These are phyloP conservation scores for Sporisorium iseilematis-ciliati DNA, from an alignment of 1,284 basidiomycete species.

Conservation along the genomic window DNA sequence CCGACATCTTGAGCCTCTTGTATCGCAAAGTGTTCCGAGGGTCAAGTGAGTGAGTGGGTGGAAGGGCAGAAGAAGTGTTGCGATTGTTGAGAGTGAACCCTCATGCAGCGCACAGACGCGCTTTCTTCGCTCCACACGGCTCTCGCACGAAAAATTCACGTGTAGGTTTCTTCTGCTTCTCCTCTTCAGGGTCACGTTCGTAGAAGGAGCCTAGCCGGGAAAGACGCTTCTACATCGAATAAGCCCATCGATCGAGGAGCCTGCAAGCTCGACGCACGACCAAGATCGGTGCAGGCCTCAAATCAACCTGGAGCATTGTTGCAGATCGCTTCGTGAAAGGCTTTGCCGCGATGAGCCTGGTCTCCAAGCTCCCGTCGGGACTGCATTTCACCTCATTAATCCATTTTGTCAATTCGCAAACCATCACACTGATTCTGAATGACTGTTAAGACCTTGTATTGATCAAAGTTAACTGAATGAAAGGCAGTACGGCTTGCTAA, in stretches of 20 bases:
- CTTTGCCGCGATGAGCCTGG: no score
- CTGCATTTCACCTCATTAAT: background rate
- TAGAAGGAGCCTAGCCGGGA: no score
- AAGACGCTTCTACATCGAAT: no score
- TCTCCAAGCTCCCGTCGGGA: no score
- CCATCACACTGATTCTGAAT: background rate
- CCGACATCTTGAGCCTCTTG: slow-evolving; percentile 23
- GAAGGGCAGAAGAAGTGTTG: slow-evolving; percentile 1
- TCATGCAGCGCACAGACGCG: slow-evolving; percentile 16
- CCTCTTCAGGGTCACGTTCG: no score
- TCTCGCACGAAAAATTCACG: slow-evolving; percentile 15
- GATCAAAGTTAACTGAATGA: background rate
- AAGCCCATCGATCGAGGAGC: no score
- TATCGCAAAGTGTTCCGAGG: background rate
- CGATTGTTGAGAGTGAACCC: background rate
- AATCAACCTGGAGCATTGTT: no score
- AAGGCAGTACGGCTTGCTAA: background rate
- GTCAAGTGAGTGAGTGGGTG: background rate
- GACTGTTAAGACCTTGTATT: background rate
- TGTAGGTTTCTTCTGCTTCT: background rate
- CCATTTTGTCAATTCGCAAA: background rate
- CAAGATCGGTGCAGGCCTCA: no score
- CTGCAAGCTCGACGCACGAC: no score
- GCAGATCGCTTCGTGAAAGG: no score
- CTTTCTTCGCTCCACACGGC: background rate